A percentile compares a stretch with the other conserved stretches of the same genome.
These are phyloP conservation scores for Mortierella sp. DNA, from an alignment of 371 early-diverging fungal species.

Conservation along the genomic window DNA sequence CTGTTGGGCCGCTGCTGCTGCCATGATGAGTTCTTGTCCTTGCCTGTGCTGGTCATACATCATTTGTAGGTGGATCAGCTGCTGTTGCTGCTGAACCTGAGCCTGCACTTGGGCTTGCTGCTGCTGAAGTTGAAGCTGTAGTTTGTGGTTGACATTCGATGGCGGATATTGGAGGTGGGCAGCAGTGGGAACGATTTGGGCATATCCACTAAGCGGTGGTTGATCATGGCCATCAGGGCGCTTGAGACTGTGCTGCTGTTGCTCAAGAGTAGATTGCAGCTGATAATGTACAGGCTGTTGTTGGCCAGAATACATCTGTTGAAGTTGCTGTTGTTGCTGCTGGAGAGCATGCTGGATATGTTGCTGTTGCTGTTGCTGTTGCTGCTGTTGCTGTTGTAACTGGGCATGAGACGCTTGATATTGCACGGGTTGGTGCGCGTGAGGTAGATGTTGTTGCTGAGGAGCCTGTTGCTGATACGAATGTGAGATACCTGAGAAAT, in stretches of 20 bases:
- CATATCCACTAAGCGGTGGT: conserved; percentile 19
- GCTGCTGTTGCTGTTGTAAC: conserved; percentile 41
- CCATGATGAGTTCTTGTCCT: conserved; percentile 32
- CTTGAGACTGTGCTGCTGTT: conserved; percentile 42
- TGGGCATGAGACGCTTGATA: conserved; percentile 34
- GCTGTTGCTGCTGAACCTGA: conserved; percentile 59
- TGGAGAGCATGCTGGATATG: conserved; percentile 20
- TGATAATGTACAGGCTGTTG: conserved; percentile 29
- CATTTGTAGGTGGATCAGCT: conserved; percentile 51
- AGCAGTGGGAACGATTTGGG: conserved; percentile 13
- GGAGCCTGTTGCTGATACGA: conserved; percentile 18
- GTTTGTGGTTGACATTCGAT: conserved; percentile 52
- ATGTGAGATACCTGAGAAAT: conserved; percentile 13
- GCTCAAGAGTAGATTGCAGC: conserved; percentile 47
- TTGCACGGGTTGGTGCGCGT: conserved; percentile 23
- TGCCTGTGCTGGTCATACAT: conserved; percentile 42
- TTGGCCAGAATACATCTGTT: conserved; percentile 19
- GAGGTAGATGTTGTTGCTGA: conserved; percentile 24
- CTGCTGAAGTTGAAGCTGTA: conserved; percentile 42
- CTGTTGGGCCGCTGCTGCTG: conserved; percentile 38
- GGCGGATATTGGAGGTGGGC: conserved; percentile 35
- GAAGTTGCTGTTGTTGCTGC: conserved; percentile 29
- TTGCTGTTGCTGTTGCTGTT: conserved; percentile 24
- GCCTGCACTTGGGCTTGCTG: conserved; percentile 25
- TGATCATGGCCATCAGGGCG: conserved; percentile 32